A percentile compares a stretch with the other conserved stretches of the same genome.
These are phyloP conservation scores for Botryotinia calthae DNA, from an alignment of 2,329 filamentous ascomycete species.

Conservation along the genomic window DNA sequence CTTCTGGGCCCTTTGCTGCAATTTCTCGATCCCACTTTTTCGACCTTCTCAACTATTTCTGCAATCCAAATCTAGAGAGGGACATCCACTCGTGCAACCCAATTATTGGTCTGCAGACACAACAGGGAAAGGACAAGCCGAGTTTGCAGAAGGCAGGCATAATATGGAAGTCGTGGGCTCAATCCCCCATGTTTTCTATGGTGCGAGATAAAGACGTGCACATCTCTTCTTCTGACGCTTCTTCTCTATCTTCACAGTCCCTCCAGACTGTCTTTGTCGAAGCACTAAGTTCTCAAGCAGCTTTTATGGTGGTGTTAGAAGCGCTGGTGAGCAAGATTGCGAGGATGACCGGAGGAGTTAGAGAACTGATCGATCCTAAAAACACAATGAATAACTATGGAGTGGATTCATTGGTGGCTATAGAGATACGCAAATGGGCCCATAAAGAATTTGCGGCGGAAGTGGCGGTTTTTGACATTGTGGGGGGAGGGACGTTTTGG, in stretches of 20 bases:
- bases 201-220: background rate
- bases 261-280: background rate
- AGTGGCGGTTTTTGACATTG: background rate
- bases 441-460: background rate
- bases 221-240: background rate
- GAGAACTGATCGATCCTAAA: background rate
- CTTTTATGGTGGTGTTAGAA: background rate
- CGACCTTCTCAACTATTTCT: background rate
- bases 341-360: background rate
- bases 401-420: background rate
- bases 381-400: background rate
- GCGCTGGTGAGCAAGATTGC: background rate
- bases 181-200: background rate
- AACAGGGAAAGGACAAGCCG: background rate
- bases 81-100: background rate
- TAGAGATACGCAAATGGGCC: background rate
- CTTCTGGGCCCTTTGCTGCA: background rate
- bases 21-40: background rate
- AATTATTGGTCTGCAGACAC: background rate
- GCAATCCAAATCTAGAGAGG: background rate
- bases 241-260: background rate
- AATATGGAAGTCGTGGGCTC: background rate
- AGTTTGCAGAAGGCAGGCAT: background rate
- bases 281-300: background rate
- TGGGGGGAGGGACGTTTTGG: background rate